Evolutionary conservation across 495 filamentous ascomycete genomes (phyloP).

Genomic region (Trichoderma reesei): DNA sequence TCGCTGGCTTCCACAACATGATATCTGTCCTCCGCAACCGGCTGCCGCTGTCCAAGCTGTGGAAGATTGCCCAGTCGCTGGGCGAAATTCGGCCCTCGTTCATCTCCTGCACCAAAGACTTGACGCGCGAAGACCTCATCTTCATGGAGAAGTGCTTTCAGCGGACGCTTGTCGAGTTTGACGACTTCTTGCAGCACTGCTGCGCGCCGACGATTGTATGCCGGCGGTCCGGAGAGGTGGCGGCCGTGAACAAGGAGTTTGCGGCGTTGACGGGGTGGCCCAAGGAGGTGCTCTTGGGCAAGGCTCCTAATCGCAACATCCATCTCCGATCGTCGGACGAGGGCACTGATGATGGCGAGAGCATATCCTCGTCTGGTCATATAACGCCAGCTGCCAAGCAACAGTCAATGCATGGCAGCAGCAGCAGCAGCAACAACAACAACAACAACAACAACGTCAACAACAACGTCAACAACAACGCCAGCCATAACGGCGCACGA

Average conservation of each 20-base stretch:
- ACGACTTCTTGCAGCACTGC: slow-evolving; percentile 78
- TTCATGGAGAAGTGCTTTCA: slow-evolving; percentile 98
- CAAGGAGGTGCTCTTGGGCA: slow-evolving; percentile 80
- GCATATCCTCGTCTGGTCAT: background rate
- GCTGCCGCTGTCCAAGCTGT: slow-evolving; percentile 56
- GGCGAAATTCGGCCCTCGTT: slow-evolving; percentile 86
- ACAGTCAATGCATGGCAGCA: slow-evolving; percentile 22
- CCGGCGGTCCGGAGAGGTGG: slow-evolving; percentile 84
- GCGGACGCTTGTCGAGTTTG: slow-evolving; percentile 81
- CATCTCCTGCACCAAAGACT: slow-evolving; percentile 72
- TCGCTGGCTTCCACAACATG: slow-evolving; percentile 78
- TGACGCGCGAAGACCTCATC: slow-evolving; percentile 78
- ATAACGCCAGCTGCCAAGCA: slow-evolving; percentile 37
- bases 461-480: too few relatives aligned
- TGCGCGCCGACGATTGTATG: slow-evolving; percentile 88
- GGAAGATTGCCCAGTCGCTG: slow-evolving; percentile 77
- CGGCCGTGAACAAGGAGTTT: slow-evolving; percentile 89
- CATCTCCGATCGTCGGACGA: slow-evolving; percentile 43
- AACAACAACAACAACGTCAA: slow-evolving; percentile 15
- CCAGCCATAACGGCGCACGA: too few relatives aligned
- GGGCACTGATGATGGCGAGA: slow-evolving; percentile 27
- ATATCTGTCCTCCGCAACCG: slow-evolving; percentile 71
- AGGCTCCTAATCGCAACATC: slow-evolving; percentile 79
- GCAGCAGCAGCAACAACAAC: too few relatives aligned
- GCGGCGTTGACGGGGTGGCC: slow-evolving; percentile 89